A percentile compares a stretch with the other conserved stretches of the same genome.
phyloP scores from a whole-genome alignment of 2,329 filamentous ascomycete genomes.

The Fusarium sp. region DNA sequence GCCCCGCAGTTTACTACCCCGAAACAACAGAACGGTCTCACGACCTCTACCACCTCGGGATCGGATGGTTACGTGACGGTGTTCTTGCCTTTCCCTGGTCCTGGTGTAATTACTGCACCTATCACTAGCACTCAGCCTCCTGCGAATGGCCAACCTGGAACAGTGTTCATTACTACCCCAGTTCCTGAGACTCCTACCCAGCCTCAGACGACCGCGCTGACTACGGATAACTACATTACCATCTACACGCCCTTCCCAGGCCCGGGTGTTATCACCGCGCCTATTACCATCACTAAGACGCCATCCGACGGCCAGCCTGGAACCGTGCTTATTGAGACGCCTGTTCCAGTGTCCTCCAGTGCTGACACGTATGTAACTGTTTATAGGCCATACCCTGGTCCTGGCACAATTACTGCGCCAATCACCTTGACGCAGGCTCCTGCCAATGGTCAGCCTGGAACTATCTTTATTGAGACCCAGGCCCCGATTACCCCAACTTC shows the following conservation, averaged over 20 bases:
- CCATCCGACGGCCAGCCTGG: conserved; percentile 33
- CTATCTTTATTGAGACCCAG: conserved; percentile 39
- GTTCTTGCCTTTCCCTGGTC: conserved; percentile 7
- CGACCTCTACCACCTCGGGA: background rate
- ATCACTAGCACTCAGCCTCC: conserved; percentile 5
- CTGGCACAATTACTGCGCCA: conserved; percentile 35
- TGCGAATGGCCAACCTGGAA: conserved; percentile 21
- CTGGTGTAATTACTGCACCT: conserved; percentile 5
- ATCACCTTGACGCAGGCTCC: conserved; percentile 38
- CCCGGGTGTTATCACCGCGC: conserved; percentile 26
- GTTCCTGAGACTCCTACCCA: background rate
- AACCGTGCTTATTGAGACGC: conserved; percentile 37
- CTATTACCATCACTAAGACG: conserved; percentile 33
- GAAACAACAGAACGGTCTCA: no score
- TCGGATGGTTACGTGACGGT: conserved; percentile 11
- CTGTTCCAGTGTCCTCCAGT: conserved; percentile 26
- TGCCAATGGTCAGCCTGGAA: conserved; percentile 36
- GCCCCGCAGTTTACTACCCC: background rate
- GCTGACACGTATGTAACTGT: conserved; percentile 36
- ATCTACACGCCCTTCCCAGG: conserved; percentile 39
- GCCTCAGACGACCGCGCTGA: conserved; percentile 5
- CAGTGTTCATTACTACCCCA: conserved; percentile 38
- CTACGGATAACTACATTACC: conserved; percentile 32
- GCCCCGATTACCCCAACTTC: conserved; percentile 7
- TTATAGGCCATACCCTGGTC: conserved; percentile 37